Conservation (phyloP, 202 grass and related monocot species). For the Panicum hallii region DNA sequence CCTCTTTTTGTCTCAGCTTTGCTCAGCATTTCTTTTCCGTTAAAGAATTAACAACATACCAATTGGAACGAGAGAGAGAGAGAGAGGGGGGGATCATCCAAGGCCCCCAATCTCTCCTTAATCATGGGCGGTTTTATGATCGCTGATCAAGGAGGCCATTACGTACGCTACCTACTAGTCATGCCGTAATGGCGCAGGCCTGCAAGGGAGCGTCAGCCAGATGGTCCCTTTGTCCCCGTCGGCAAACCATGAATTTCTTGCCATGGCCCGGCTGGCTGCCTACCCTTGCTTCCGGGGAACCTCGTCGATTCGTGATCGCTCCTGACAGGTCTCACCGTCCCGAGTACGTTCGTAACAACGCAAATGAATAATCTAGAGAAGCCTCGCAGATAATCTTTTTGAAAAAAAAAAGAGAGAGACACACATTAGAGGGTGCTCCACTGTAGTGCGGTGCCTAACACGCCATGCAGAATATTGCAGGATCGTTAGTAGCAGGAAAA, state of each 20-base stretch:
- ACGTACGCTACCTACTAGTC: too few species aligned
- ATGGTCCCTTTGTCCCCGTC: conserved; percentile 22
- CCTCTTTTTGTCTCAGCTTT: conserved; percentile 24
- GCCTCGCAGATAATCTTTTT: background rate
- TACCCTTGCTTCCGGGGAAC: conserved; percentile 26
- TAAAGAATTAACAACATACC: conserved; percentile 31
- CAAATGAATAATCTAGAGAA: background rate
- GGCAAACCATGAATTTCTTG: conserved; percentile 24
- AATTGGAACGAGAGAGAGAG: background rate
- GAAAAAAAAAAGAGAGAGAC: background rate
- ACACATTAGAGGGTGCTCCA: background rate
- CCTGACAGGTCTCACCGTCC: background rate
- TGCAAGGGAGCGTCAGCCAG: background rate
- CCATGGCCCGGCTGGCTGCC: background rate
- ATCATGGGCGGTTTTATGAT: conserved; percentile 17
- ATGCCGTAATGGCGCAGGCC: background rate
- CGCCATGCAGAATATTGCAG: background rate
- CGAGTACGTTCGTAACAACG: background rate
- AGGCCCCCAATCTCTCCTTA: background rate
- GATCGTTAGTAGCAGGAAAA: too few species aligned
- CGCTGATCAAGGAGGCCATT: background rate
- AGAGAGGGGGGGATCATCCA: background rate
- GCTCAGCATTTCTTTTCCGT: background rate
- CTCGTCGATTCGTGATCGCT: background rate
- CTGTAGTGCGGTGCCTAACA: background rate